Conservation (phyloP, 306 rosid species). For the Geum urbanum region DNA sequence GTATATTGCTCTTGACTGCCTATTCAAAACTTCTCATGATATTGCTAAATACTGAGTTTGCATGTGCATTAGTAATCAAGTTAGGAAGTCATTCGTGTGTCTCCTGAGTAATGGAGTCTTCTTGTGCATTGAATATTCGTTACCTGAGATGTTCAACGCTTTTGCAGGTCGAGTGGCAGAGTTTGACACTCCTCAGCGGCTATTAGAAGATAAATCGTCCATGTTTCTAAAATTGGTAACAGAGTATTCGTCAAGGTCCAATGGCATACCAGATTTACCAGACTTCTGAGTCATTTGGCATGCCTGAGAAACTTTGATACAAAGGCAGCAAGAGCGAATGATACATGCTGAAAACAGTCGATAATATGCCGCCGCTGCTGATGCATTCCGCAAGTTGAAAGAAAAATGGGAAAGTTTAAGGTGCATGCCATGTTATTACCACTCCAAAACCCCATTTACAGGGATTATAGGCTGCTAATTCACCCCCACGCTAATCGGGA, state of each 20-base stretch:
- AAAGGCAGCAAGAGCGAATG: conserved; percentile 31
- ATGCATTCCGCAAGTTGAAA: conserved; percentile 30
- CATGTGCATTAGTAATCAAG: neutral
- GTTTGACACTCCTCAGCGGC: conserved; percentile 65
- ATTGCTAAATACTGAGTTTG: neutral
- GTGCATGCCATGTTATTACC: neutral
- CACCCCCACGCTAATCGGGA: conserved; percentile 34
- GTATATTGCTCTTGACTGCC: conserved; percentile 20
- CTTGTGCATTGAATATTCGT: neutral
- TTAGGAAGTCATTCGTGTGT: neutral
- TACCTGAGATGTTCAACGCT: conserved; percentile 20
- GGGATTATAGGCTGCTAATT: conserved; percentile 23
- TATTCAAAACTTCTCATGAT: neutral
- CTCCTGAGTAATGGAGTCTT: neutral
- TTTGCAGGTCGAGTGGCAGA: conserved; percentile 79
- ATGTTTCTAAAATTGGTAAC: conserved; percentile 85
- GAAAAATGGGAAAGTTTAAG: conserved; percentile 21
- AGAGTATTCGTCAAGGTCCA: conserved; percentile 77
- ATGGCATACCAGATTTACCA: conserved; percentile 56
- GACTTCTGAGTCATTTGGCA: conserved; percentile 43
- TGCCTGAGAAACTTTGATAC: conserved; percentile 24
- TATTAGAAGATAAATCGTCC: conserved; percentile 80
- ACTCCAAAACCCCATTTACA: conserved; percentile 25
- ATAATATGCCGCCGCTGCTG: conserved; percentile 28
- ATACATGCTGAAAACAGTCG: conserved; percentile 3